These are phyloP conservation scores for Chalaropsis thielavioides DNA, from an alignment of 2,329 filamentous ascomycete species.

Conservation along the genomic window DNA sequence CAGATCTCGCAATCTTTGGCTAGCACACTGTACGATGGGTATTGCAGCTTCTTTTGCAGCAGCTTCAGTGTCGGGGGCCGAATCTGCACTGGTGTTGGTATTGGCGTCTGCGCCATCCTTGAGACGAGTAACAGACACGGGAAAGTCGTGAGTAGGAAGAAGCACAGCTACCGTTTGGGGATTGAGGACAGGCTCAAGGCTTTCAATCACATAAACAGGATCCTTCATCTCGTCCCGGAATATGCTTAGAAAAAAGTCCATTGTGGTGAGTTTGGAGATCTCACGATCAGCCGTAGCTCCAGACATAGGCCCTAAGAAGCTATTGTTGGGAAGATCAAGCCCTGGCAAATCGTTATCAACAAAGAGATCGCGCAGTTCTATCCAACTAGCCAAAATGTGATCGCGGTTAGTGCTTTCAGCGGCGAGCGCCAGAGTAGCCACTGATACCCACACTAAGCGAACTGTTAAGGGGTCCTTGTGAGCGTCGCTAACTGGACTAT, in stretches of 20 bases:
- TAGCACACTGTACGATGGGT: slow-evolving; percentile 38
- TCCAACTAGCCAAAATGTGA: slow-evolving; percentile 44
- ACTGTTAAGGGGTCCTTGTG: slow-evolving; percentile 29
- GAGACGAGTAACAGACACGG: background rate
- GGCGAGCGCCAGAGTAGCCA: slow-evolving; percentile 37
- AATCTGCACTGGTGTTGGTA: background rate
- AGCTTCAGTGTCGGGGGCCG: background rate
- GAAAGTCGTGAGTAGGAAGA: background rate
- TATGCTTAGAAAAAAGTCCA: slow-evolving; percentile 87
- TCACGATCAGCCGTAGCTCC: slow-evolving; percentile 73
- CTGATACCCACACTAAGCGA: slow-evolving; percentile 44
- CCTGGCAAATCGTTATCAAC: slow-evolving; percentile 28
- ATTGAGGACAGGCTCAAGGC: slow-evolving; percentile 80
- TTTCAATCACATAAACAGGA: slow-evolving; percentile 75
- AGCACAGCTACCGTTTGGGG: slow-evolving; percentile 39
- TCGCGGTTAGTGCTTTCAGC: slow-evolving; percentile 38
- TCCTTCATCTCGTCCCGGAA: slow-evolving; percentile 74
- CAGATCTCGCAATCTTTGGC: slow-evolving; percentile 55
- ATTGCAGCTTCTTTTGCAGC: slow-evolving; percentile 19
- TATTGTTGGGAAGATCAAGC: slow-evolving; percentile 65
- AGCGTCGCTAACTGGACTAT: background rate
- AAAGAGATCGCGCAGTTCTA: slow-evolving; percentile 40
- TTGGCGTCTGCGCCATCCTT: background rate
- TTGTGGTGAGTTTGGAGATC: slow-evolving; percentile 80
- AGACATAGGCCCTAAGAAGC: slow-evolving; percentile 77